Percentiles rank a stretch among this genome's conserved stretches.
Conservation (phyloP, 371 early-diverging fungal genomes). For the Funneliformis caledonium region DNA sequence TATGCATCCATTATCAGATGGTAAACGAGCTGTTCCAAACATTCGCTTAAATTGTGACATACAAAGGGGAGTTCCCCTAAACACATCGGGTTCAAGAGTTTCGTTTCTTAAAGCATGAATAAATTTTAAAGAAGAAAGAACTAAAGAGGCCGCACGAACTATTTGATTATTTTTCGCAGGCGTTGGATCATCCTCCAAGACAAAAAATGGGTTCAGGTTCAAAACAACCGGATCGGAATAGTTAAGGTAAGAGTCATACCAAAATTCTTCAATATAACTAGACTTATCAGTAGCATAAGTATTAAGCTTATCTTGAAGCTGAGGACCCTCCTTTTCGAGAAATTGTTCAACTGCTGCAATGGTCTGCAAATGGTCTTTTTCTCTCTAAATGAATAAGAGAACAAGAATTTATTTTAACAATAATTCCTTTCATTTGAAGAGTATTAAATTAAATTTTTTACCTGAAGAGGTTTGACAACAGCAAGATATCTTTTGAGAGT, state of each 20-base stretch:
- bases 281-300: conserved; percentile 63
- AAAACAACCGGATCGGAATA: conserved; percentile 48
- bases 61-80: conserved; percentile 67
- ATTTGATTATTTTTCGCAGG: conserved; percentile 59
- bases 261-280: conserved; percentile 63
- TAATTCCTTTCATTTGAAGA: not conserved
- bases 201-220: conserved; percentile 43
- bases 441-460: conserved; percentile 42
- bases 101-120: conserved; percentile 54
- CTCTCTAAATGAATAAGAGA: conserved; percentile 37
- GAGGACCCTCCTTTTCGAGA: conserved; percentile 69
- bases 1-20: conserved; percentile 59
- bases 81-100: conserved; percentile 66
- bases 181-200: conserved; percentile 53
- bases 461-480: conserved; percentile 77
- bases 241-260: conserved; percentile 53
- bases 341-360: conserved; percentile 69
- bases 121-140: conserved; percentile 60
- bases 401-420: not conserved
- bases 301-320: conserved; percentile 77
- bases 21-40: conserved; percentile 66
- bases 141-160: conserved; percentile 55
- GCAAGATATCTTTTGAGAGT: conserved; percentile 78
- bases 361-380: conserved; percentile 71
- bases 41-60: conserved; percentile 70